phyloP scores from a whole-genome alignment of 2,329 filamentous ascomycete genomes.

The Beauveria varroae region DNA sequence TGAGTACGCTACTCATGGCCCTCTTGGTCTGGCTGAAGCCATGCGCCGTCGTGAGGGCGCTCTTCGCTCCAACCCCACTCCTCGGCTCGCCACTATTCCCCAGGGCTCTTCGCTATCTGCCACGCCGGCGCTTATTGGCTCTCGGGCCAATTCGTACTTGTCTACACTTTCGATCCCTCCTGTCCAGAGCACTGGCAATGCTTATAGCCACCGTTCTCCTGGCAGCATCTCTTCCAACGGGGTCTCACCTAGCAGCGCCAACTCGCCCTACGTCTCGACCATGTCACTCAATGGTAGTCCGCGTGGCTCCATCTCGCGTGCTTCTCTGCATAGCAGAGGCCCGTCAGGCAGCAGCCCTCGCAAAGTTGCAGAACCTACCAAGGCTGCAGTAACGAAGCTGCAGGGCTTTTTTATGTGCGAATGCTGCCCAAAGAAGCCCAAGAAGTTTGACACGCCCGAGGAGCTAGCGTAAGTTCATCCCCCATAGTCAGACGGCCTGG shows the following conservation, averaged over 20 bases:
- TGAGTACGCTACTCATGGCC: slow-evolving; percentile 33
- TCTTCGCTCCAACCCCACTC: slow-evolving; percentile 45
- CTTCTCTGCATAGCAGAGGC: slow-evolving; percentile 36
- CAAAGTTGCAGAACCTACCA: slow-evolving; percentile 43
- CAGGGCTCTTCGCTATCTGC: slow-evolving; percentile 37
- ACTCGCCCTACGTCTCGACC: slow-evolving; percentile 42
- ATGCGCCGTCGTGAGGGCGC: slow-evolving; percentile 40
- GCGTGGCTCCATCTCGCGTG: slow-evolving; percentile 36
- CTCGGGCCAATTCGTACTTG: slow-evolving; percentile 41
- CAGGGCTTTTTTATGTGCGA: slow-evolving; percentile 65
- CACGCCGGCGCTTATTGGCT: slow-evolving; percentile 29
- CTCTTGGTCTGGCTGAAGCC: slow-evolving; percentile 34
- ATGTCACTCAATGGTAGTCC: slow-evolving; percentile 44
- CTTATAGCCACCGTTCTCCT: slow-evolving; percentile 33
- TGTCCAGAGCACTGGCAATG: slow-evolving; percentile 32
- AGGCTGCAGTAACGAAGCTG: slow-evolving; percentile 39
- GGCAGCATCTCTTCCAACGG: slow-evolving; percentile 38
- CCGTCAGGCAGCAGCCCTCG: slow-evolving; percentile 43
- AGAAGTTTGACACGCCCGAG: slow-evolving; percentile 81
- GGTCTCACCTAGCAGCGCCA: slow-evolving; percentile 41
- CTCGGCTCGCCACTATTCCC: slow-evolving; percentile 39
- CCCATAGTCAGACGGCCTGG: background rate
- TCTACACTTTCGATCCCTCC: slow-evolving; percentile 37
- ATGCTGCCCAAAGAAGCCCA: slow-evolving; percentile 94
- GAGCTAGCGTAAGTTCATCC: slow-evolving; percentile 64